Base-by-base conservation (phyloP, 2,329 filamentous ascomycete genomes). In the Byssochlamys sp. region DNA sequence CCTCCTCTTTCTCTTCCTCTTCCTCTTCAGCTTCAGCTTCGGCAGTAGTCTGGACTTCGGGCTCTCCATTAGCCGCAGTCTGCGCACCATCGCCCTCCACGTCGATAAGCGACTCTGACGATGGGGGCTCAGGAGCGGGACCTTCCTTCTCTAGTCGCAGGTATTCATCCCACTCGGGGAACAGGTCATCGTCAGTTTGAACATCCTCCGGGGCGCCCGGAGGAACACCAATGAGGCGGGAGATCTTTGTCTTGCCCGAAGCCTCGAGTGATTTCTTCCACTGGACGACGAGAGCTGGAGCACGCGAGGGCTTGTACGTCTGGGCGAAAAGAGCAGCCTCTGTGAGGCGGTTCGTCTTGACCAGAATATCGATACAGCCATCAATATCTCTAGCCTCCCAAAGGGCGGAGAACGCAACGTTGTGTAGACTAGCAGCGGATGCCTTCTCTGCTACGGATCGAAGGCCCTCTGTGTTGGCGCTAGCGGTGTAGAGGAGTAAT, bases 131-230 rank as follows among this genome's bases (percentile, higher is more conserved):
- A 63, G 73, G 58, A 62, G 75, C 69, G 2, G 78, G 80, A 2
- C 88, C 88, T 65, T 91, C 86, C 59, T 81, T 83, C 77, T 97
- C 94, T 61, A 96, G 71, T 68, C 82, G 81, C 65, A 97, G 71
- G 79, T 90, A 96, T 73, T 94, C 88, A 3, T 96, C 89, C 94
- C 94, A 99, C 68, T 96, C 90, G 0, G 92, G 92, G 77, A 99
- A 99, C 65, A 99, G 81, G 2, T 95, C 91, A 48, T 88, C 88
- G 60, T 84, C 82, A 5, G 78, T 77, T 12, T 64, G 61, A n/a
- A 62, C 58, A 35, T 66, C 60, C 59, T 81, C 80, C 2, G 75
- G 75, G 59, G 91, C 89, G 65, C 89, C 86, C 0, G 84, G 88
- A 0, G 94, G 94, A 0, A 90, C 81, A 60, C 89, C 92, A 56